Base-by-base conservation (phyloP, 106 monocot species). In the Dendrobium chrysotoxum region DNA sequence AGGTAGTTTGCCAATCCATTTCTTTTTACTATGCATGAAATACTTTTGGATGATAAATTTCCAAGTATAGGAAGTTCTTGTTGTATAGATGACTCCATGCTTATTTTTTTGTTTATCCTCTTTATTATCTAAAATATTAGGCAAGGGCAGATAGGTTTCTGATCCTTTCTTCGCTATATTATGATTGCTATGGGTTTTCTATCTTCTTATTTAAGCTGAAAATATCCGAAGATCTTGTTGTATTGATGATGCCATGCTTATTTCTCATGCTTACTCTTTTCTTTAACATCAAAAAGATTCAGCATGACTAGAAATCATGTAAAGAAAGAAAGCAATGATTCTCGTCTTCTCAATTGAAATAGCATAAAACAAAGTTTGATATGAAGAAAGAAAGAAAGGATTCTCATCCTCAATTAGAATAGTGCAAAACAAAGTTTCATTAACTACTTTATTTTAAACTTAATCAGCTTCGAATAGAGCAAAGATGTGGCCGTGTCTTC, bases 401-500 rank as follows among this genome's bases (percentile, higher is more conserved):
- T 61, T 61, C 23, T 61, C n/a, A 61, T 23, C n/a, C 7, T 70
- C 3, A 70, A 30, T 70, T 28, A 15, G 13, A 35, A 70, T 70
- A 70, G 0, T 70, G 70, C 30, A 70, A 28, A 35, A 35, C 15
- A 70, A 70, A 70, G 31, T 16, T 35, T 30, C 30, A 70, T 20
- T 75, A 15, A 79, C 39, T 40, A 40, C 15, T 5, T 50, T 76
- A 26, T 50, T 66, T 75, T 80, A 6, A 80, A 61, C 28, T 31
- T 53, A 35, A 80, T 74, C 86, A 91, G 91, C 91, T 91, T 76
- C 82, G 87, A 18, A 89, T 88, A 79, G 88, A 91, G 71, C 84
- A 85, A 87, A 88, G 85, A 77, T 81, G 85, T 74, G 91, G 84
- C 23, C 84, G 82, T 1, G 77, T 88, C 40, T 88, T 88, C 67